Evolutionary conservation across 2,329 filamentous ascomycete genomes (phyloP).

Genomic region (Furcasterigmium furcatum): DNA sequence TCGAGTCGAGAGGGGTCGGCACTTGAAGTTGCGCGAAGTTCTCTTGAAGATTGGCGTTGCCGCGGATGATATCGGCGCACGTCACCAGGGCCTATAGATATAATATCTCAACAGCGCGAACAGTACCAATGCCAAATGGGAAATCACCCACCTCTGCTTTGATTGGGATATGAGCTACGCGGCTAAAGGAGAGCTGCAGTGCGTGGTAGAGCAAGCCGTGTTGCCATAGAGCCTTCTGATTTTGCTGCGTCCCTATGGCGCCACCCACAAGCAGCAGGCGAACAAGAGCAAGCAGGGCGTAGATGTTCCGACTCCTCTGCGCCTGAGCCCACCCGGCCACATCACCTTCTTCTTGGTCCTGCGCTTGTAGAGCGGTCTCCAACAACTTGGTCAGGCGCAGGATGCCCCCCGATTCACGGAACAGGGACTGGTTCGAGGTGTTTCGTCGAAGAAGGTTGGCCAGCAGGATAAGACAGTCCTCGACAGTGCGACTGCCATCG

Average conservation of each 20-base stretch:
- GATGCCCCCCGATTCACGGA: slow-evolving; percentile 85
- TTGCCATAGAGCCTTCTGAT: slow-evolving; percentile 83
- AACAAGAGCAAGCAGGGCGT: slow-evolving; percentile 82
- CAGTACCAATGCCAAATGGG: neutral
- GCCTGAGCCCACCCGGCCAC: slow-evolving; percentile 72
- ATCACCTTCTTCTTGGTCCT: slow-evolving; percentile 52
- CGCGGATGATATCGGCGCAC: slow-evolving; percentile 84
- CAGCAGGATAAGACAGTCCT: slow-evolving; percentile 88
- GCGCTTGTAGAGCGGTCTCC: slow-evolving; percentile 51
- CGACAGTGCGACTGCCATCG: slow-evolving; percentile 81
- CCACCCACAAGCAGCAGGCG: slow-evolving; percentile 81
- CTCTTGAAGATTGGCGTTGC: slow-evolving; percentile 78
- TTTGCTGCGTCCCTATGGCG: slow-evolving; percentile 75
- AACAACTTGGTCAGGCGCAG: slow-evolving; percentile 69
- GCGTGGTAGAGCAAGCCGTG: slow-evolving; percentile 76
- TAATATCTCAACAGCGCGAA: slow-evolving; percentile 4
- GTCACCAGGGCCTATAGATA: slow-evolving; percentile 67
- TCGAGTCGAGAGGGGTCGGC: slow-evolving; percentile 49
- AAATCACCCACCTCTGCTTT: slow-evolving; percentile 65
- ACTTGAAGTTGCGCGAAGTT: slow-evolving; percentile 86
- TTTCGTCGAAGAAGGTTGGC: slow-evolving; percentile 88
- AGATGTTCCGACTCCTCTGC: slow-evolving; percentile 85
- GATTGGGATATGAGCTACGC: slow-evolving; percentile 69
- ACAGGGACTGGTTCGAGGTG: slow-evolving; percentile 87
- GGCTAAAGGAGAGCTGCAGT: slow-evolving; percentile 78